Conservation (phyloP, 1,284 basidiomycete genomes). For the Ceratobasidium papillatum region DNA sequence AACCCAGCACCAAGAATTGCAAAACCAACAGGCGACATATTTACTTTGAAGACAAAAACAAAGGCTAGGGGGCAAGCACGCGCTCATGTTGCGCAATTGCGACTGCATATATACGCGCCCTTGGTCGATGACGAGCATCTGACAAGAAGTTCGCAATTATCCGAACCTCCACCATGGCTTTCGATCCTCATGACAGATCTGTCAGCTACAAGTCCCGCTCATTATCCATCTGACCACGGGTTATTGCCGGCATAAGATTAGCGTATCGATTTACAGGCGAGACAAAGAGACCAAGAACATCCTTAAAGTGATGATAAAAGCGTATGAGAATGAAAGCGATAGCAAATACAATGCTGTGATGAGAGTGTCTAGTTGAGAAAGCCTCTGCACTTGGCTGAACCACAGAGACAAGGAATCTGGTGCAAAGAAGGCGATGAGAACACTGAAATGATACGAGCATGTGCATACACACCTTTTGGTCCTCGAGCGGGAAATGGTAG, state of each 20-base stretch:
- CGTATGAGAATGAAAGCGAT: conserved; percentile 22
- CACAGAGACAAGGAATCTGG: conserved; percentile 84
- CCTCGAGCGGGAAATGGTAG: conserved; percentile 93
- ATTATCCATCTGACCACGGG: neutral
- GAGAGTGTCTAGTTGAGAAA: conserved; percentile 75
- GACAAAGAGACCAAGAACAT: conserved; percentile 23
- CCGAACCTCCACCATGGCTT: conserved; percentile 3
- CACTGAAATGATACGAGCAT: conserved; percentile 48
- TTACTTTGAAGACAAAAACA: neutral
- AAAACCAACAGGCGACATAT: conserved; percentile 53
- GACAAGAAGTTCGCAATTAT: conserved; percentile 14
- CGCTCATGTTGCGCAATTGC: neutral
- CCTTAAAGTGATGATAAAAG: conserved; percentile 23
- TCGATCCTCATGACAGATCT: neutral
- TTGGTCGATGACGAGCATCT: neutral
- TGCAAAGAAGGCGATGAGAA: conserved; percentile 47
- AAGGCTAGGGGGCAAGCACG: neutral
- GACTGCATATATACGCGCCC: neutral
- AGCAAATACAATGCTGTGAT: conserved; percentile 29
- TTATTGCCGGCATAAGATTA: conserved; percentile 35
- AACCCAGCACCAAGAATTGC: conserved; percentile 78
- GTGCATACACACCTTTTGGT: conserved; percentile 69
- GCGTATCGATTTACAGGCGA: conserved; percentile 28
- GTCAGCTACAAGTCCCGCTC: neutral
- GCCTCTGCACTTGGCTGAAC: conserved; percentile 85